phyloP scores from a whole-genome alignment of 78 protist genomes.

The Chrysochromulina tobinii region DNA sequence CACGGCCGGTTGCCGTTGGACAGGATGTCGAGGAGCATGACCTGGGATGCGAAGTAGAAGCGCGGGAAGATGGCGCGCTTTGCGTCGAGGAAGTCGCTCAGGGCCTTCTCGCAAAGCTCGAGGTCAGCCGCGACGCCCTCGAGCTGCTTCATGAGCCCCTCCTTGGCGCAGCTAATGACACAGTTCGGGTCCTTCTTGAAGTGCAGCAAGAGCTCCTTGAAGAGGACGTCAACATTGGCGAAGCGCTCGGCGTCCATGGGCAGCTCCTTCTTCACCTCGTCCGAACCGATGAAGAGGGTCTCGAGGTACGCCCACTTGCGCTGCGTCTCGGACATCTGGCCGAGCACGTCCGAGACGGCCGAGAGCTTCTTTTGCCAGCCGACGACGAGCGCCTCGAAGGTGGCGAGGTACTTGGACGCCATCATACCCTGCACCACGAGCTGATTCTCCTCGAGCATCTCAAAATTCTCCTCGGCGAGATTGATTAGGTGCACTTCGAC shows the following conservation, averaged over 20 bases:
- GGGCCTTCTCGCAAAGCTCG: conserved; percentile 64
- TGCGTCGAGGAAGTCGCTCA: conserved; percentile 62
- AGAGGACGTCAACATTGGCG: conserved; percentile 45
- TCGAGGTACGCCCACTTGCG: conserved; percentile 63
- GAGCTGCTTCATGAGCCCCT: conserved; percentile 39
- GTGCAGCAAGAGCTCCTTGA: background rate
- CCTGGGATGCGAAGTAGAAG: conserved; percentile 65
- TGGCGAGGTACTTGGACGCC: conserved; percentile 42
- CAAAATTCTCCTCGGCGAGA: conserved; percentile 52
- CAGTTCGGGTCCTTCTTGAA: background rate
- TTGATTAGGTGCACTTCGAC: conserved; percentile 37
- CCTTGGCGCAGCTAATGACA: conserved; percentile 9
- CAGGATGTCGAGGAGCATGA: conserved; percentile 68
- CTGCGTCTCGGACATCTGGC: conserved; percentile 49
- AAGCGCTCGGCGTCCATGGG: conserved; percentile 69
- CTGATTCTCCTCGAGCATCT: conserved; percentile 59
- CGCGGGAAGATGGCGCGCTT: conserved; percentile 69
- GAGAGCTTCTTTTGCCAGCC: conserved; percentile 54
- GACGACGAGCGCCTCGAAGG: conserved; percentile 44
- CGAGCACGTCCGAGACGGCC: conserved; percentile 36
- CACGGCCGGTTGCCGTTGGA: conserved; percentile 55
- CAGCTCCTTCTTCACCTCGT: conserved; percentile 62
- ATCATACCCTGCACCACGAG: conserved; percentile 58
- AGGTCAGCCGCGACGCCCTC: conserved; percentile 4
- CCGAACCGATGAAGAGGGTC: conserved; percentile 66